These are phyloP conservation scores for Nepenthes gracilis DNA, from an alignment of 148 eudicot genomes.

Conservation along the genomic window DNA sequence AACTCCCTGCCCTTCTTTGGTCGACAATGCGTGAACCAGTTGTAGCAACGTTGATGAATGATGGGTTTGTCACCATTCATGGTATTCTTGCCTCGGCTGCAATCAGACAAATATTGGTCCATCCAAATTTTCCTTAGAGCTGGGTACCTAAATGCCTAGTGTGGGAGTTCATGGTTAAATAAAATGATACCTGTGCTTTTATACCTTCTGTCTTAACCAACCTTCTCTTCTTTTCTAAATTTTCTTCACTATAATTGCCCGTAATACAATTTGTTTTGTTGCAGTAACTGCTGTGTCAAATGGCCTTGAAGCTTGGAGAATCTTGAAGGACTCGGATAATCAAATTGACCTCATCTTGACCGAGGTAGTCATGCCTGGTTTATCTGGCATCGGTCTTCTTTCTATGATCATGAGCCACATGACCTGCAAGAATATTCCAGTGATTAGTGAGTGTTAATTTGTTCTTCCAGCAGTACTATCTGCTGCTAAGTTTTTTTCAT, in stretches of 20 bases:
- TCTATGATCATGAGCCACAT: conserved; percentile 71
- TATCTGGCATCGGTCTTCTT: conserved; percentile 71
- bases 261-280: conserved; percentile 6
- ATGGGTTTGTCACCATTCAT: too few species aligned
- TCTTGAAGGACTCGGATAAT: conserved; percentile 46
- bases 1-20: too few species aligned
- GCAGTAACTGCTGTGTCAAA: conserved; percentile 61
- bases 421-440: conserved; percentile 70
- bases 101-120: too few species aligned
- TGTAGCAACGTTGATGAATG: too few species aligned
- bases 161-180: too few species aligned
- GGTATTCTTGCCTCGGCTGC: too few species aligned
- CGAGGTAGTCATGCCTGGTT: conserved; percentile 70
- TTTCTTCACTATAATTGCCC: background rate
- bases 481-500: background rate
- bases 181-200: too few species aligned
- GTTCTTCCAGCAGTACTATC: background rate
- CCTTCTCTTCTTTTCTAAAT: background rate
- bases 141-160: too few species aligned
- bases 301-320: conserved; percentile 59
- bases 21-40: too few species aligned
- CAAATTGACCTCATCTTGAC: conserved; percentile 75
- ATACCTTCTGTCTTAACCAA: background rate
- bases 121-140: too few species aligned
- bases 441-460: conserved; percentile 61